Conservation (phyloP, 352 stramenopile genomes). For the Globisporangium cystogenes region DNA sequence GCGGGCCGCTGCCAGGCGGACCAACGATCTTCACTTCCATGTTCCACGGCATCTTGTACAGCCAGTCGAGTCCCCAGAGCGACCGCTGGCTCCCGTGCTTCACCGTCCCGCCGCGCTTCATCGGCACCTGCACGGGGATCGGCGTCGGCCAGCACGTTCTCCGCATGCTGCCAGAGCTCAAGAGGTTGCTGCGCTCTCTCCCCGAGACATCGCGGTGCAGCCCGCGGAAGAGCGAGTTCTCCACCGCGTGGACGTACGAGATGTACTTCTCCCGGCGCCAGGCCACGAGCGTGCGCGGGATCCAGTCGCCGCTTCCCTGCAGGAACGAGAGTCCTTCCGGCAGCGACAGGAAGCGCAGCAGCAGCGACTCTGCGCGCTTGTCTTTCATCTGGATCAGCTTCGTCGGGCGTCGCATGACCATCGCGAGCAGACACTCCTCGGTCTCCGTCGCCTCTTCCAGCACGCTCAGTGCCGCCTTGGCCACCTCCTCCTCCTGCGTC, state of each 20-base stretch:
- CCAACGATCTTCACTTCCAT: constrained; percentile 90
- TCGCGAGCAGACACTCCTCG: constrained; percentile 73
- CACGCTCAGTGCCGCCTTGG: constrained; percentile 81
- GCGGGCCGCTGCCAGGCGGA: constrained; percentile 73
- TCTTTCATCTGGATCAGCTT: constrained; percentile 78
- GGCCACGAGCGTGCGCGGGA: constrained; percentile 59
- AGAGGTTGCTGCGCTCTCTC: constrained; percentile 39
- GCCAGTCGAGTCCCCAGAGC: constrained; percentile 82
- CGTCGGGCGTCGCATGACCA: constrained; percentile 76
- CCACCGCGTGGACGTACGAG: constrained; percentile 79
- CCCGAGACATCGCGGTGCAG: constrained; percentile 75
- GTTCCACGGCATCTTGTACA: constrained; percentile 90
- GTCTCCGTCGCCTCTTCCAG: constrained; percentile 84
- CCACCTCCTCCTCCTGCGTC: constrained; percentile 81
- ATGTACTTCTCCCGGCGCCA: constrained; percentile 84
- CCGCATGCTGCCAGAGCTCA: constrained; percentile 23
- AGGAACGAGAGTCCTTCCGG: constrained; percentile 75
- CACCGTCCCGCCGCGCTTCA: constrained; percentile 66
- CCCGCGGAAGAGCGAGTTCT: constrained; percentile 77
- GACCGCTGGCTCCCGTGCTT: constrained; percentile 62
- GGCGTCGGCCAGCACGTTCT: constrained; percentile 62
- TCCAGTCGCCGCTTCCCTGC: constrained; percentile 78
- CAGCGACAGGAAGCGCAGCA: constrained; percentile 83
- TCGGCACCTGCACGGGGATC: constrained; percentile 81
- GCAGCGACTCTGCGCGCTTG: constrained; percentile 70